Evolutionary conservation across 768 basidiomycete genomes (phyloP), one percentile per base, ranked within the genome.

Genomic region (Trametes maxima): DNA sequence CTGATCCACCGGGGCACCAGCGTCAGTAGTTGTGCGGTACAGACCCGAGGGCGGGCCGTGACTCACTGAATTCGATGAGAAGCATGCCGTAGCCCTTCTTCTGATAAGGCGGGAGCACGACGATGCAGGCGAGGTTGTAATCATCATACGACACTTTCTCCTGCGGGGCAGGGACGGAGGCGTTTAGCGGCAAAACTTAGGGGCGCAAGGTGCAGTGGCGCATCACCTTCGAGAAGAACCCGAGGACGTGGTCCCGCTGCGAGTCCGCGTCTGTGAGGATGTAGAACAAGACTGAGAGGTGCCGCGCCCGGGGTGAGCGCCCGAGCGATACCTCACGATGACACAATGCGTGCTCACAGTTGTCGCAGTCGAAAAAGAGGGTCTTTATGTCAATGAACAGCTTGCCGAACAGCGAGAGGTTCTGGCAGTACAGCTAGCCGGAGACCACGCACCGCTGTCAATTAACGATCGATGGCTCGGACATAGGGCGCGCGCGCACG

Each of bases 321-420:
- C n/a, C 46, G 28, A 24, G 43, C 11, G 8, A 11, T 25, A 36
- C 48, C 17, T 21, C 19, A 48, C 60, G 54, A 22, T 59, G 7
- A 53, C n/a, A 48, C 21, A 35, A 36, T 16, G 28, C 19, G 13
- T 2, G 68, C 89, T 62, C 65, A 92, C 93, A 92, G 67, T 90
- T 91, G 66, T 93, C 90, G 60, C 85, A 87, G 68, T 95, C 93
- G 69, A 94, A 96, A 75, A 92, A 95, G 16, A 95, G 76, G 12
- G 95, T 96, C 76, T 99, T 99, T 64, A 95, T 90, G 69, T 98
- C 97, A 69, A 98, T 98, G 73, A 99, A 98, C n/a, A 98, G 80
- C 74, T 98, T 98, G 33, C 95, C 96, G 69, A 98, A 98, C 7
- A 98, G 80, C 17, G 94, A 90, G 33, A 99, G 78, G 69, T 96